A percentile compares a stretch with the other conserved stretches of the same genome.
Conservation (phyloP, 75 land plant genomes). For the Azolla pinnata region DNA sequence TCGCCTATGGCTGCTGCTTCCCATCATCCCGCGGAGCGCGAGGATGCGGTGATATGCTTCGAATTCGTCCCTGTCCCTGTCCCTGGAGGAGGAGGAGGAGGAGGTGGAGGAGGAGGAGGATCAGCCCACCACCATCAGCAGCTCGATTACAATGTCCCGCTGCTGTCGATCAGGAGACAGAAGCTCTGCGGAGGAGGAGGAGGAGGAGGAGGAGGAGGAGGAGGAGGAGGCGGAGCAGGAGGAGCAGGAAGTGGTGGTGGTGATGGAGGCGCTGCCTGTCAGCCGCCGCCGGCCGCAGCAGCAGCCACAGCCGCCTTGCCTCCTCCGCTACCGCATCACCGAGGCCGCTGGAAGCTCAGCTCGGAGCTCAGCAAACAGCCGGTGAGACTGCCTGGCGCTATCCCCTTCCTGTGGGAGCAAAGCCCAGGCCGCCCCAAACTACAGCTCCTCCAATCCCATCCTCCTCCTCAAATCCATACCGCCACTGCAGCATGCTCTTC, state of each 20-base stretch:
- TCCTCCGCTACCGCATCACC: too few species aligned
- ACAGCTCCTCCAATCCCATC: background rate
- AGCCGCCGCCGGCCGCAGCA: too few species aligned
- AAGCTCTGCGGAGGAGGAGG: background rate
- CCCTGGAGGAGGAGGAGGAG: too few species aligned
- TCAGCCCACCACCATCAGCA: slow-evolving; percentile 7
- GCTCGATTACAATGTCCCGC: slow-evolving; percentile 41
- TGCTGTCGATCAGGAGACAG: slow-evolving; percentile 38
- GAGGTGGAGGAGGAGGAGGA: too few species aligned
- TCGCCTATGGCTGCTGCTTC: too few species aligned
- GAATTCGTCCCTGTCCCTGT: too few species aligned
- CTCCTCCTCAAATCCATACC: slow-evolving; percentile 18
- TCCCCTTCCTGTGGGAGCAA: slow-evolving; percentile 78
- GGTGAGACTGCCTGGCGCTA: slow-evolving; percentile 45
- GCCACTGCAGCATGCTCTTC: background rate
- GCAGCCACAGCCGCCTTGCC: too few species aligned
- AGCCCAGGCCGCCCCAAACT: slow-evolving; percentile 57
- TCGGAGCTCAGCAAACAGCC: slow-evolving; percentile 50
- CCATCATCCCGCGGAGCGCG: too few species aligned
- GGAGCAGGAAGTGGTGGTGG: too few species aligned
- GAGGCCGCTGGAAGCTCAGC: slow-evolving; percentile 8
- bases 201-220: background rate
- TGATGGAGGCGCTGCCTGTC: too few species aligned
- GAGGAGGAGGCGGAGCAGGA: background rate
- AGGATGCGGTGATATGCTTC: too few species aligned